Base-by-base conservation (phyloP, 257 asterid species). In the Solanum verrucosum region DNA sequence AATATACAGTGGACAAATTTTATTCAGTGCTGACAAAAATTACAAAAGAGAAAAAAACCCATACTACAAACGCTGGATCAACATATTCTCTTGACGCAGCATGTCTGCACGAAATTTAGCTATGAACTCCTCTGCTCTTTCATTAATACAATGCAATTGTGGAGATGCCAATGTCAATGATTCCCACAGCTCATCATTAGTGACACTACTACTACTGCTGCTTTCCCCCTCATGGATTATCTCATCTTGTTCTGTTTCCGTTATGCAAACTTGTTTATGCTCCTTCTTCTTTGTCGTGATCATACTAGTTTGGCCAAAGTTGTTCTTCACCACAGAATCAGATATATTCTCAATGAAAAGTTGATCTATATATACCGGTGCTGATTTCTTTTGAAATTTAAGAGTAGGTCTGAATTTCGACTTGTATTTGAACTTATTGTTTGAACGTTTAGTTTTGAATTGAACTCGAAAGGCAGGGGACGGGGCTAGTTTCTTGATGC, bases 121-220 rank as follows among this genome's bases (percentile, higher is more conserved):
- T 74, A 96, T 96, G 73, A 96, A 96, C 90, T 93, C 99, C 42
- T 96, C 99, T 1, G 99, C 99, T 90, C 96, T 92, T 59, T 94
- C 95, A 78, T 96, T 78, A 23, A 96, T 96, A 34, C 90, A 93
- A 42, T 94, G 90, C 96, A 93, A 87, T 33, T 95, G 96, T 5
- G 98, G 94, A 9, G 98, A 94, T 42, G 92, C 94, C 78, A 95
- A n/a, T 42, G 77, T 91, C 93, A 95, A 78, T 0, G 98, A 92
- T 87, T 96, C 99, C 99, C 99, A 96, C 93, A 92, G 84, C n/a
- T 94, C 95, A 90, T 96, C 88, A 18, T 44, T 56, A 0, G 86
- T 16, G 18, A 12, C 84, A n/a, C 35, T 8, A 21, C 35, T 67
- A 6, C 78, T 6, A 15, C 35, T 8, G 13, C 35, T 8, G 4